Evolutionary conservation across 805 yeast genomes (phyloP).

Genomic region (Ogataea trehalophila): DNA sequence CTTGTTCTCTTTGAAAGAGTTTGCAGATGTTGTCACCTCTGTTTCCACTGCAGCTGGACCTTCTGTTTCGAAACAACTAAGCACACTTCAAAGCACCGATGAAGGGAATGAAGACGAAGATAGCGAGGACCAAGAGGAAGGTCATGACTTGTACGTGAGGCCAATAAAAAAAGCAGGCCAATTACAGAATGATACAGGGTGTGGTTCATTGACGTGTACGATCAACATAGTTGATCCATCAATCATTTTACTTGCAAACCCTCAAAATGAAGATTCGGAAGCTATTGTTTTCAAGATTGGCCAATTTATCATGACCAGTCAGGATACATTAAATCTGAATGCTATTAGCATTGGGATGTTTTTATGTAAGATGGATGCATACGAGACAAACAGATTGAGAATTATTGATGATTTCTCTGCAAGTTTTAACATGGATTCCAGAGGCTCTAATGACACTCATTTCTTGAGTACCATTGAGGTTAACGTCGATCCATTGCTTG

Average conservation of each 20-base stretch:
- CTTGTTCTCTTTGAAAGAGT: slow-evolving; percentile 67
- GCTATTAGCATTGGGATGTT: slow-evolving; percentile 84
- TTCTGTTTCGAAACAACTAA: background rate
- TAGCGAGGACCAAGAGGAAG: slow-evolving; percentile 1
- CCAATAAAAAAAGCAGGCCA: no score
- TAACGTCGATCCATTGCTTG: slow-evolving; percentile 71
- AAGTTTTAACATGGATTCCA: slow-evolving; percentile 64
- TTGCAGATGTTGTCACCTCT: slow-evolving; percentile 40
- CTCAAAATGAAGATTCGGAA: slow-evolving; percentile 62
- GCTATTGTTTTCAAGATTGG: slow-evolving; percentile 89
- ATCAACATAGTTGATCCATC: slow-evolving; percentile 75
- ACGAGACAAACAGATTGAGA: slow-evolving; percentile 58
- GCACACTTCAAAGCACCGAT: background rate
- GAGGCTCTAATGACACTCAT: slow-evolving; percentile 57
- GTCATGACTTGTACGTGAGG: background rate
- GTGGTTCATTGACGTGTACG: slow-evolving; percentile 40
- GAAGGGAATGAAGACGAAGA: slow-evolving; percentile 10
- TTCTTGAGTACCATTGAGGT: slow-evolving; percentile 61
- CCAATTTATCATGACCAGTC: slow-evolving; percentile 67
- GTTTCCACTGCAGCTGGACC: background rate
- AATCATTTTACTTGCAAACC: slow-evolving; percentile 74
- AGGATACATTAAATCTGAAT: slow-evolving; percentile 59
- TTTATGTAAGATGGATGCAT: slow-evolving; percentile 66
- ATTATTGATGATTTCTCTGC: slow-evolving; percentile 87
- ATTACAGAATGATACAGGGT: no score